These are phyloP conservation scores for Afroboletus lepidellus DNA, from an alignment of 1,284 basidiomycete species.

Conservation along the genomic window DNA sequence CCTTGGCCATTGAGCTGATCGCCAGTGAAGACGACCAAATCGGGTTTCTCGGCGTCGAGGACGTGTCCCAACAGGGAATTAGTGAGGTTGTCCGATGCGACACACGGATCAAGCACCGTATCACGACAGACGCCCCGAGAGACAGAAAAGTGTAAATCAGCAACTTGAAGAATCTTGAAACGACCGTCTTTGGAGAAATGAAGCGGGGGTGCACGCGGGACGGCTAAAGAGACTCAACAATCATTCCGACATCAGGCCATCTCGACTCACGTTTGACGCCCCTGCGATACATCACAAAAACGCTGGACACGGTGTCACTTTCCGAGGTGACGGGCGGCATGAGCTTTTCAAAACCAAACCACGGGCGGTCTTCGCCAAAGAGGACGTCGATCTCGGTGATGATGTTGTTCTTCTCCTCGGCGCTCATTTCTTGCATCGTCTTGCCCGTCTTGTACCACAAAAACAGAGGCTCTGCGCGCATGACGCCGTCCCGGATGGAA, in stretches of 20 bases:
- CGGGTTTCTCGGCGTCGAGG: slow-evolving; percentile 84
- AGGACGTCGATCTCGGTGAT: slow-evolving; percentile 89
- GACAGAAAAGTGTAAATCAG: slow-evolving; percentile 87
- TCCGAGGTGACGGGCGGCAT: slow-evolving; percentile 52
- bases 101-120: slow-evolving; percentile 53
- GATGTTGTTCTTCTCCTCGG: slow-evolving; percentile 57
- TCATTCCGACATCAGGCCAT: background rate
- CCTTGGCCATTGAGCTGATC: slow-evolving; percentile 87
- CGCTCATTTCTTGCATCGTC: slow-evolving; percentile 54
- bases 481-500: slow-evolving; percentile 57
- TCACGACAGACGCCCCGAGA: slow-evolving; percentile 72
- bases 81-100: slow-evolving; percentile 72
- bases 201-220: slow-evolving; percentile 68
- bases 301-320: slow-evolving; percentile 44
- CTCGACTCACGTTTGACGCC: slow-evolving; percentile 62
- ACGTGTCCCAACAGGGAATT: slow-evolving; percentile 63
- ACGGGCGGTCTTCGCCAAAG: slow-evolving; percentile 77
- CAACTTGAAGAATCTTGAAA: slow-evolving; percentile 88
- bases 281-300: slow-evolving; percentile 58
- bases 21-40: slow-evolving; percentile 85
- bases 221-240: slow-evolving; percentile 39
- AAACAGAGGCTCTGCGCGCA: slow-evolving; percentile 50
- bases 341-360: slow-evolving; percentile 81
- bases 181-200: slow-evolving; percentile 81
- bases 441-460: slow-evolving; percentile 78